Evolutionary conservation across 1,284 basidiomycete species (phyloP), one percentile per base, ranked within the genome.

Genomic region (Stygiomarasmius scandens): DNA sequence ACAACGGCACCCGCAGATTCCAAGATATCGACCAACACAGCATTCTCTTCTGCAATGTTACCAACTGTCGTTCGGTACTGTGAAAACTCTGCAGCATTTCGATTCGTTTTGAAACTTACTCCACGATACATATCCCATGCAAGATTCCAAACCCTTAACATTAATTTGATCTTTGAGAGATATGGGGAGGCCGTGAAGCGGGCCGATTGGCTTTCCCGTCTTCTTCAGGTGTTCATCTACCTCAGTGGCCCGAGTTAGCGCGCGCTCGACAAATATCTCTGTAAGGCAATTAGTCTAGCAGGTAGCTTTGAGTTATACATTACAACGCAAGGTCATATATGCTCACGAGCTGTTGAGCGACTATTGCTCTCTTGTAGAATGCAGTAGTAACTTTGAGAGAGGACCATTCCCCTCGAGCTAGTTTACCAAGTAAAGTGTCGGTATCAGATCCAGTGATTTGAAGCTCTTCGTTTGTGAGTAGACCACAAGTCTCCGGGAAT

Each of bases 331-430:
- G n/a, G n/a, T n/a, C n/a, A n/a, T n/a, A n/a, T n/a, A n/a, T n/a
- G 52, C 87, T 67, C 59, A 92, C 92, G 11, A 92, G 71, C 67
- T 94, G 93, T 58, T 94, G 92, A 0, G 93, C 92, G 51, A 94
- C 73, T 50, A 90, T 79, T 0, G 92, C 89, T 20, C 92, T 79
- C 74, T 94, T 93, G 69, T 84, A 85, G 70, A 89, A 93, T 0
- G 92, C 89, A 3, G 80, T 86, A 0, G 86, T 85, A 29, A 92
- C 89, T 52, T 86, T 82, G 1, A 87, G 76, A 9, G 87, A 79
- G 1, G 85, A 80, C 83, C 85, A 89, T 25, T 74, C 65, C 6
- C 77, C 78, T 1, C 63, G 69, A 16, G 78, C 77, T 3, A 91
- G 69, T 54, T 71, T 78, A 49, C 68, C 56, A 61, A 84, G 70